Evolutionary conservation across 2,329 filamentous ascomycete species (phyloP), one percentile per base, ranked within the genome.

Genomic region (Diaporthe citriasiana): DNA sequence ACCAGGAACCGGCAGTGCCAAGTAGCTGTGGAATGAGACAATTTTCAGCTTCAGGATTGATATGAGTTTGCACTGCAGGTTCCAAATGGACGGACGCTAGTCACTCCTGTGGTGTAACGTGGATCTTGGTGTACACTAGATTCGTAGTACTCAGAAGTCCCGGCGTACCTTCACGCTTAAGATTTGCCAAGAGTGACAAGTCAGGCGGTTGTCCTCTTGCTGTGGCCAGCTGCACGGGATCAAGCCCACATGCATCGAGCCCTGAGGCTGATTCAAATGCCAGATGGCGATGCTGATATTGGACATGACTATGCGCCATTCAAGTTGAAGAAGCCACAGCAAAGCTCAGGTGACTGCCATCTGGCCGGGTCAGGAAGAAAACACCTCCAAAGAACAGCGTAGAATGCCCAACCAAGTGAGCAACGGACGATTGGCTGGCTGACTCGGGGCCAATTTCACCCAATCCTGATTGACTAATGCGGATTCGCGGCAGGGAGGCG

Each of bases 131-230:
- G 19, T n/a, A 17, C 12, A 33, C 40, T 65, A 15, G 55, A 57
- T 57, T 38, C 17, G 15, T n/a, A 50, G n/a, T 50, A 22, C 22
- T 25, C 25, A 45, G n/a, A 10, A 63, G 9, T 13, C 19, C 13
- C n/a, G 56, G 25, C 15, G 19, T 35, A 19, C 40, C 27, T 47
- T 45, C 12, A 42, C 30, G 7, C 30, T 22, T 38, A 12, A 68
- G 33, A 53, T 19, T 30, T 15, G 63, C 63, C 63, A 68, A 40
- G 33, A 27, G 33, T 40, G 8, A 53, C 63, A 68, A 27, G 33
- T 68, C 63, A 68, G 63, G 63, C 30, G 63, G 63, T 22, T 40
- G 9, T 22, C 3, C 17, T 5, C n/a, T 53, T 15, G 33, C 33
- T 40, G 63, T 47, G 33, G 63, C 45, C 47, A 19, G 33, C 45